Conservation (phyloP, 163 green algal genomes). For the Scenedesmus sp. region DNA sequence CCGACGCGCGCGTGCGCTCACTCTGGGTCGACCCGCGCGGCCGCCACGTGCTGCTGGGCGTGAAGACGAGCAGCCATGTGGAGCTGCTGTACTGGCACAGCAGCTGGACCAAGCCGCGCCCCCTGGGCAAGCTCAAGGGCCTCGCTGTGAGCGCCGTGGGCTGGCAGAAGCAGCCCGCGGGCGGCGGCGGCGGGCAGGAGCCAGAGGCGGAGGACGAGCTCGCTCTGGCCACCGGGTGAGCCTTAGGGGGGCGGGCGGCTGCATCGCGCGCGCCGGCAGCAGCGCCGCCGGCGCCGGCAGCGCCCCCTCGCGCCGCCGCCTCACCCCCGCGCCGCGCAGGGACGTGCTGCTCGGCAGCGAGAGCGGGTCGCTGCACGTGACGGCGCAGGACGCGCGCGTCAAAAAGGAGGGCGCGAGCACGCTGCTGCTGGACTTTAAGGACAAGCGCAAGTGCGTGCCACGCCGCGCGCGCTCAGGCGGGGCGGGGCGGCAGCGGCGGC, state of each 20-base stretch:
- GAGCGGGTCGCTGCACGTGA: conserved; percentile 62
- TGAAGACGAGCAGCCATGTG: conserved; percentile 37
- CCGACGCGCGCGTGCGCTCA: conserved; percentile 54
- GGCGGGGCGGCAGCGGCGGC: too few species aligned
- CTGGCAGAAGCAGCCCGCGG: conserved; percentile 64
- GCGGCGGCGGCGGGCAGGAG: background rate
- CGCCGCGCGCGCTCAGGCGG: too few species aligned
- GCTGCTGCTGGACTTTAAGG: conserved; percentile 61
- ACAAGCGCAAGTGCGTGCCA: conserved; percentile 45
- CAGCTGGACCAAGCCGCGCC: conserved; percentile 63
- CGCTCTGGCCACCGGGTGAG: conserved; percentile 18
- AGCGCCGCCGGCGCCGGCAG: background rate
- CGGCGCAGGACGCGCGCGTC: conserved; percentile 56
- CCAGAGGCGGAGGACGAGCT: conserved; percentile 18
- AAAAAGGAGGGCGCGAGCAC: conserved; percentile 34
- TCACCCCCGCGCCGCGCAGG: background rate
- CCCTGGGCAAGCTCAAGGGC: conserved; percentile 73
- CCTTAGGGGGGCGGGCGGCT: background rate
- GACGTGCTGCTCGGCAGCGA: conserved; percentile 74
- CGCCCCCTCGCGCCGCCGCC: background rate
- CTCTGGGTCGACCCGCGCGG: conserved; percentile 74
- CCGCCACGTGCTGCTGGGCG: conserved; percentile 64
- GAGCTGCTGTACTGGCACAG: conserved; percentile 78
- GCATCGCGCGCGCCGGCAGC: background rate
- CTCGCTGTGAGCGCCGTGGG: conserved; percentile 67